Percentiles rank a stretch among this genome's conserved stretches.
phyloP scores from a whole-genome alignment of 805 yeast species.

The Candida suzukii region DNA sequence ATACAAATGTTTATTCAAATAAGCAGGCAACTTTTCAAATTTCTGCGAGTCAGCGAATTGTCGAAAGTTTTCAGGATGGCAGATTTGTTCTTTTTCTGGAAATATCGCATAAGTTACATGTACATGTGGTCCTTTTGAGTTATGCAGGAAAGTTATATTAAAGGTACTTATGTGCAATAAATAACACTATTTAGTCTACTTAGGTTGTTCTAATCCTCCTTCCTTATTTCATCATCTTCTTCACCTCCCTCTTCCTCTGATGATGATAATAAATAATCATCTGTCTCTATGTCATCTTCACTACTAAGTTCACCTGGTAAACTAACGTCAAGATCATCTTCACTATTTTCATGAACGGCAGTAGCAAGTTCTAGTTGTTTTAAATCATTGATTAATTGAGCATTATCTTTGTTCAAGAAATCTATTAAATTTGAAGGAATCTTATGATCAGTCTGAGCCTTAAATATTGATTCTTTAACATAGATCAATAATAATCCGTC shows the following conservation, averaged over 20 bases:
- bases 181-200: no score
- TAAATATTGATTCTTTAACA: conserved; percentile 22
- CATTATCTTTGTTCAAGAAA: conserved; percentile 27
- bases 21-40: no score
- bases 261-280: conserved; percentile 9
- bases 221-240: conserved; percentile 4
- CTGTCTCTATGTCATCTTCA: conserved; percentile 4
- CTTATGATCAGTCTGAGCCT: conserved; percentile 1
- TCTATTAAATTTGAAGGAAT: conserved; percentile 19
- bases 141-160: no score
- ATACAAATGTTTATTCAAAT: no score
- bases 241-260: conserved; percentile 1
- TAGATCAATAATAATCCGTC: conserved; percentile 27
- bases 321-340: not conserved
- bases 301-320: conserved; percentile 7
- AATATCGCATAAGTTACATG: no score
- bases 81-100: no score
- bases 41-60: no score
- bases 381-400: conserved; percentile 11
- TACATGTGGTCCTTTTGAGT: no score
- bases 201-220: not conserved
- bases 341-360: not conserved
- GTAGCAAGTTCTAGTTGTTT: conserved; percentile 1
- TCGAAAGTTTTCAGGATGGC: no score
- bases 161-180: no score